Evolutionary conservation across 148 eudicot species (phyloP).

Genomic region (Vaccinium macrocarpon): DNA sequence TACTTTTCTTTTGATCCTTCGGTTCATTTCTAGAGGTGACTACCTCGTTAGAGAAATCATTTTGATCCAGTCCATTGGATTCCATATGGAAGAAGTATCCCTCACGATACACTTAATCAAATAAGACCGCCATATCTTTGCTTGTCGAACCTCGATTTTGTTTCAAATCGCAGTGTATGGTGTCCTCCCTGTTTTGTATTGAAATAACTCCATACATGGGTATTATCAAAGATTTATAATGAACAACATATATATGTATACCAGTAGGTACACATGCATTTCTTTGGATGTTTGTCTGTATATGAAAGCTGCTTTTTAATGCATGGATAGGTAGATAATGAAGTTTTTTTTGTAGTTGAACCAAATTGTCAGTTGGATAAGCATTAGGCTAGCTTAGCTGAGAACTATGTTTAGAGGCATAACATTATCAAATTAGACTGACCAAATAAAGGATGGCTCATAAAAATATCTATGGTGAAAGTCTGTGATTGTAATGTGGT

Average conservation of each 20-base stretch:
- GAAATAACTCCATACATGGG: background rate
- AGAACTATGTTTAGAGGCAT: background rate
- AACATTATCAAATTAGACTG: background rate
- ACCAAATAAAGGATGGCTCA: background rate
- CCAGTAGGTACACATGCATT: background rate
- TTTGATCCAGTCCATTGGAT: background rate
- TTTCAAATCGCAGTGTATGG: background rate
- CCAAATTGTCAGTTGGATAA: background rate
- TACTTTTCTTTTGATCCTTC: background rate
- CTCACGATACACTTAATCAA: background rate
- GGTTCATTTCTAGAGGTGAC: background rate
- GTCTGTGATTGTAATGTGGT: background rate
- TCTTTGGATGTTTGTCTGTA: background rate
- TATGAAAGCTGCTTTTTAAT: background rate
- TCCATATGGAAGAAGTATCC: background rate
- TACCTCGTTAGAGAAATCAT: background rate
- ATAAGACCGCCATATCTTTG: background rate
- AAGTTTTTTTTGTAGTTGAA: background rate
- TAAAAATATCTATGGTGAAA: background rate
- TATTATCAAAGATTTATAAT: background rate
- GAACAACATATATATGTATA: background rate
- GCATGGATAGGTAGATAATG: background rate
- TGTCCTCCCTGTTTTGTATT: background rate
- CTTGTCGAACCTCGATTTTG: background rate
- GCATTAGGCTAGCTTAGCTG: background rate